Percentiles rank a stretch among this genome's conserved stretches.
These are phyloP conservation scores for Cardamine occulta DNA, from an alignment of 345 rosid species.

Conservation along the genomic window DNA sequence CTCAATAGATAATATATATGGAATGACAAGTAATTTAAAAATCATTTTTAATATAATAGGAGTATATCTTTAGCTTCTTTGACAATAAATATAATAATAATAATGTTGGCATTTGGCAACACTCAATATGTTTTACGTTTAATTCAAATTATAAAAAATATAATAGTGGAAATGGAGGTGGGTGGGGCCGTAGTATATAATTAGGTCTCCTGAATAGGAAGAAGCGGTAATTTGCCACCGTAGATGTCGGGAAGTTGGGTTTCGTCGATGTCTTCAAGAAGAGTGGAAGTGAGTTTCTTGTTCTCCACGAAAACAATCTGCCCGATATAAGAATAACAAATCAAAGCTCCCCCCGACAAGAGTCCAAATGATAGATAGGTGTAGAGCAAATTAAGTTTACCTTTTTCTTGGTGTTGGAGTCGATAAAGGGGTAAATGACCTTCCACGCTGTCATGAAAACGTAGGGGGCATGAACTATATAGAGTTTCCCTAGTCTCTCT, in stretches of 20 bases:
- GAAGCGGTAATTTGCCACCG: conserved; percentile 72
- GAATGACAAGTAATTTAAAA: too few relatives aligned
- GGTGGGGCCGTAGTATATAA: conserved; percentile 4
- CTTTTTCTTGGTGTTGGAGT: conserved; percentile 84
- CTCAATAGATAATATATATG: neutral
- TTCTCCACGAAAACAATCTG: conserved; percentile 87
- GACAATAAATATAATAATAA: neutral
- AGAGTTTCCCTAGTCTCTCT: conserved; percentile 80
- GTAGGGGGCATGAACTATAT: conserved; percentile 72
- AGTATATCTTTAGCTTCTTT: neutral
- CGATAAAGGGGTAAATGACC: conserved; percentile 77
- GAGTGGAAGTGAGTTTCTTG: conserved; percentile 61
- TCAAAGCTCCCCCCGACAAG: neutral
- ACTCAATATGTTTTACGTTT: neutral
- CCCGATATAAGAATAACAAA: neutral
- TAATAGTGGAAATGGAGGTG: neutral
- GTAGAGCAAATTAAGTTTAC: conserved; percentile 32
- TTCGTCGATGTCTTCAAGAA: conserved; percentile 78
- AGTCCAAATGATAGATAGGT: neutral
- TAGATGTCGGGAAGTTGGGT: conserved; percentile 75
- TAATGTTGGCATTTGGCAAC: neutral
- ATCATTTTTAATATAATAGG: too few relatives aligned
- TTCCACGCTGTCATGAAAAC: conserved; percentile 94
- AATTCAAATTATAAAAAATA: neutral
- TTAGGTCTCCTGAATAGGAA: conserved; percentile 67